Percentiles rank a stretch among this genome's conserved stretches.
Conservation (phyloP, 2,329 filamentous ascomycete genomes). For the Coniochaeta sp. region DNA sequence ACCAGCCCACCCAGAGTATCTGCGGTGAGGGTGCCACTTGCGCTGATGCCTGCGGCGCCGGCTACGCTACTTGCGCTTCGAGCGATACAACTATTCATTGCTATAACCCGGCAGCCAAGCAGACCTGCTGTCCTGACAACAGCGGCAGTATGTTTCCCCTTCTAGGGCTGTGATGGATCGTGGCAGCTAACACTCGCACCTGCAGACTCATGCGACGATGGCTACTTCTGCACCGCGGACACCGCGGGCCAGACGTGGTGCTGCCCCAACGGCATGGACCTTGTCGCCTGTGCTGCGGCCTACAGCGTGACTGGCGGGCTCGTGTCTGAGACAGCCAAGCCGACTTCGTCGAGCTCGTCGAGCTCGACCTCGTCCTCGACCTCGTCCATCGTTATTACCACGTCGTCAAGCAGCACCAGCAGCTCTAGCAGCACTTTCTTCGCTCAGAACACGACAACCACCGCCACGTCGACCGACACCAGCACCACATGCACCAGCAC, state of each 20-base stretch:
- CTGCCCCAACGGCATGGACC: slow-evolving; percentile 49
- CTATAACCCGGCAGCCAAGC: slow-evolving; percentile 42
- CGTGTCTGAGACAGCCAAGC: slow-evolving; percentile 33
- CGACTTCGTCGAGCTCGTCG: slow-evolving; percentile 18
- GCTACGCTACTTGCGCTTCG: slow-evolving; percentile 41
- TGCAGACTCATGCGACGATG: slow-evolving; percentile 51
- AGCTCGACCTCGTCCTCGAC: slow-evolving; percentile 1
- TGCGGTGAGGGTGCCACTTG: slow-evolving; percentile 46
- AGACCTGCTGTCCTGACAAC: slow-evolving; percentile 50
- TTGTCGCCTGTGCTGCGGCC: slow-evolving; percentile 45
- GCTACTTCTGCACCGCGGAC: slow-evolving; percentile 57
- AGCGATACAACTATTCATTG: slow-evolving; percentile 46
- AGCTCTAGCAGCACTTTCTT: slow-evolving; percentile 1
- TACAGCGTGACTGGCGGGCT: slow-evolving; percentile 42
- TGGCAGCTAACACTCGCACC: slow-evolving; percentile 7
- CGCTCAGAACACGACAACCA: slow-evolving; percentile 12
- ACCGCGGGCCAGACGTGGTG: slow-evolving; percentile 45
- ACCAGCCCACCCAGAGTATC: slow-evolving; percentile 37
- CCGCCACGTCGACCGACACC: slow-evolving; percentile 8
- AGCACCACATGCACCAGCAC: slow-evolving; percentile 6
- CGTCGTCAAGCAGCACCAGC: slow-evolving; percentile 7
- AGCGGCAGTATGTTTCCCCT: slow-evolving; percentile 45
- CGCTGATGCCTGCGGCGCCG: slow-evolving; percentile 45
- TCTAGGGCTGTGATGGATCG: background rate
- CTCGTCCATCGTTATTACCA: slow-evolving; percentile 7